Evolutionary conservation across 805 yeast species (phyloP).

Genomic region (Starmerella roubikii): DNA sequence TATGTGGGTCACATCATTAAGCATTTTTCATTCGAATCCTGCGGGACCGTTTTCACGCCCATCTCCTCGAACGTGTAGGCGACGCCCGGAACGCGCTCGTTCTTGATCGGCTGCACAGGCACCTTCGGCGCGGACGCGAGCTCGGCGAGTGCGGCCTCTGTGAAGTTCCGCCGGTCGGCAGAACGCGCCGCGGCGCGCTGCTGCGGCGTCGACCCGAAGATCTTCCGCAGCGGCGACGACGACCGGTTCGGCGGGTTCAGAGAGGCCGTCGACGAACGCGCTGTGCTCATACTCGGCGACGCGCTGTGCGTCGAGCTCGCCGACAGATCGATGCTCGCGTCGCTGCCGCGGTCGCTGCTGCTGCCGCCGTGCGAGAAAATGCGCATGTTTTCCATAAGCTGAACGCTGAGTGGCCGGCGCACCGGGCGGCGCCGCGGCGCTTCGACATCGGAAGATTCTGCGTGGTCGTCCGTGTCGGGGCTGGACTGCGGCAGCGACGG

Average conservation of each 20-base stretch:
- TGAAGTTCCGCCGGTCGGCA: conserved; percentile 15
- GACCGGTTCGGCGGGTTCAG: conserved; percentile 6
- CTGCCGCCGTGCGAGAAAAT: conserved; percentile 9
- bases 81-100: conserved; percentile 18
- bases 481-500: not conserved
- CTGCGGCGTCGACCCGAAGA: conserved; percentile 13
- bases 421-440: not conserved
- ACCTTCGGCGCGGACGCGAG: conserved; percentile 15
- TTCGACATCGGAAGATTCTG: no score
- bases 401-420: conserved; percentile 10
- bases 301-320: not conserved
- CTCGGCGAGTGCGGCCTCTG: conserved; percentile 13
- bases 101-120: conserved; percentile 16
- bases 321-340: no score
- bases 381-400: conserved; percentile 10
- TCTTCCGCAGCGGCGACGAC: conserved; percentile 16
- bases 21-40: conserved; percentile 17
- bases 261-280: not conserved
- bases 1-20: conserved; percentile 12
- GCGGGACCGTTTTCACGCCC: conserved; percentile 18
- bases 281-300: not conserved
- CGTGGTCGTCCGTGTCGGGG: no score
- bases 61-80: conserved; percentile 22
- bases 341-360: not conserved
- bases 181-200: conserved; percentile 14